phyloP scores from a whole-genome alignment of 768 basidiomycete genomes.

The Kwoniella sp. region DNA sequence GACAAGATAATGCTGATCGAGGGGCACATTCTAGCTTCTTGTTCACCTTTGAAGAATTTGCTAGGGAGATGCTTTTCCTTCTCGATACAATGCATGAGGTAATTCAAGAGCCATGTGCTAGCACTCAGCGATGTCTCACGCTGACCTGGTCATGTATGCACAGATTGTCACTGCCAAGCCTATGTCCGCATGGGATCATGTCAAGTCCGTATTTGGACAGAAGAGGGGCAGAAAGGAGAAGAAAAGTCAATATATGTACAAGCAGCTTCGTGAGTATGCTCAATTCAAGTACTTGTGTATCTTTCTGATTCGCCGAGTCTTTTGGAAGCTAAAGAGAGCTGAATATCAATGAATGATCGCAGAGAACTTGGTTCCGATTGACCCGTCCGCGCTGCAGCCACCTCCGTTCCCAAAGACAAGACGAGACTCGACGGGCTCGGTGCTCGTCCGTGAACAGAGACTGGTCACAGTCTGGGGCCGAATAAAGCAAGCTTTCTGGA shows the following conservation, averaged over 20 bases:
- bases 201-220: constrained; percentile 24
- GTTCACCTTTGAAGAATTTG: constrained; percentile 93
- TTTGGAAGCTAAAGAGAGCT: not conserved
- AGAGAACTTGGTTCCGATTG: constrained; percentile 55
- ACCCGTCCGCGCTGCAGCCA: constrained; percentile 59
- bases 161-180: constrained; percentile 33
- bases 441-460: constrained; percentile 71
- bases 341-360: not conserved
- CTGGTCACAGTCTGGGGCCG: constrained; percentile 66
- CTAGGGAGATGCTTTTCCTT: constrained; percentile 75
- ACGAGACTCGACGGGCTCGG: constrained; percentile 81
- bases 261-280: constrained; percentile 46
- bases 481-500: constrained; percentile 73
- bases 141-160: not conserved
- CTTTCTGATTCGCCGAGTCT: no score
- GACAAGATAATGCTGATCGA: not conserved
- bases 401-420: constrained; percentile 77
- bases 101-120: not conserved
- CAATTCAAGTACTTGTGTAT: no score
- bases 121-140: not conserved
- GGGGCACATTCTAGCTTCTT: constrained; percentile 69
- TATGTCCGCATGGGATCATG: constrained; percentile 33
- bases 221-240: constrained; percentile 21
- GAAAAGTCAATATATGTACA: constrained; percentile 40
- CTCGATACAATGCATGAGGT: constrained; percentile 82